Evolutionary conservation across 495 filamentous ascomycete species (phyloP).

Genomic region (Penicillium alfredii): DNA sequence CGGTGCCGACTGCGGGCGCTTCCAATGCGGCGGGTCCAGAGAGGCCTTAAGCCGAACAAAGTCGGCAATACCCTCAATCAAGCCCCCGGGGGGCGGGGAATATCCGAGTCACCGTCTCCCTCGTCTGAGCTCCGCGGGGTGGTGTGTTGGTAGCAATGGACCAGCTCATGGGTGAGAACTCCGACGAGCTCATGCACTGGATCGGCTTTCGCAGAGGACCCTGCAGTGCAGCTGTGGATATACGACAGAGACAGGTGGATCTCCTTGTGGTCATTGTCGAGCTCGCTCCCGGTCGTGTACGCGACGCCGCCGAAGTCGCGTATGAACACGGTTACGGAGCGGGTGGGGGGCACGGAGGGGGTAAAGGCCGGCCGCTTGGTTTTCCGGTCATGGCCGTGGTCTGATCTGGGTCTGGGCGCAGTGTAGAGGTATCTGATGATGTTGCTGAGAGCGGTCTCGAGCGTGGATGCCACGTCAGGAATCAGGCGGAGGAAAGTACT

Average conservation of each 20-base stretch:
- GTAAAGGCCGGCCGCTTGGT: conserved; percentile 14
- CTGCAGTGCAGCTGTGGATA: conserved; percentile 47
- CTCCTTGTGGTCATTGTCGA: conserved; percentile 89
- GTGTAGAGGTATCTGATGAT: conserved; percentile 64
- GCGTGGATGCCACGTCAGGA: conserved; percentile 48
- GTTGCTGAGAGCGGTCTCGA: conserved; percentile 54
- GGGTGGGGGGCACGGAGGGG: conserved; percentile 46
- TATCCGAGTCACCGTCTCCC: conserved; percentile 2
- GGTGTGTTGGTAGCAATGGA: conserved; percentile 91
- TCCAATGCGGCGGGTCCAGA: conserved; percentile 82
- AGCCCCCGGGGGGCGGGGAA: conserved; percentile 56
- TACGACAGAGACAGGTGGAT: conserved; percentile 84
- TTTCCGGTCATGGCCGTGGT: conserved; percentile 2
- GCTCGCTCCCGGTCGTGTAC: conserved; percentile 76
- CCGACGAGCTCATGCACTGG: conserved; percentile 64
- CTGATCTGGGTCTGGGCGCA: conserved; percentile 19
- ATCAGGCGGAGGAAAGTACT: conserved; percentile 56
- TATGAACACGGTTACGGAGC: conserved; percentile 84
- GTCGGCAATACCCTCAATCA: conserved; percentile 92
- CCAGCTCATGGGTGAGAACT: conserved; percentile 86
- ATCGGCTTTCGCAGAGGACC: conserved; percentile 15
- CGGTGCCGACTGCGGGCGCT: conserved; percentile 43
- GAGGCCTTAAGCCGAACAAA: conserved; percentile 77
- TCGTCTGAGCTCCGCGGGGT: conserved; percentile 44
- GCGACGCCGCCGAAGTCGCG: conserved; percentile 76